A percentile compares a stretch with the other conserved stretches of the same genome.
These are phyloP conservation scores for Acacia acuminata DNA, from an alignment of 306 rosid genomes.

Conservation along the genomic window DNA sequence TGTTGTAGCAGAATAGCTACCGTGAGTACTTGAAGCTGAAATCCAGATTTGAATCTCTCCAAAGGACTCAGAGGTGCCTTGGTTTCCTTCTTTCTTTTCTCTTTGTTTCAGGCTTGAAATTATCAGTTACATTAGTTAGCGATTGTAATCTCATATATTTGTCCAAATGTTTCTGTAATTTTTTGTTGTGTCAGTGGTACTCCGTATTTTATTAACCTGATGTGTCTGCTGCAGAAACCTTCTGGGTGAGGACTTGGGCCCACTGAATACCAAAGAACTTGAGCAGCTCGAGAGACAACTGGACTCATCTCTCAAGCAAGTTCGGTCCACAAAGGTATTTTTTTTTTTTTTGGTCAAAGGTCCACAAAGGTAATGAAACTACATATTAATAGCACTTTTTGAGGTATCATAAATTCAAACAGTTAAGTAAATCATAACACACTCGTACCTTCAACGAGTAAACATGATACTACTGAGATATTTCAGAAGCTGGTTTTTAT, in stretches of 20 bases:
- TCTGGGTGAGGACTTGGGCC: slow-evolving; percentile 95
- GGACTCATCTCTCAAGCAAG: slow-evolving; percentile 85
- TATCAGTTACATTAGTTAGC: neutral
- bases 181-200: neutral
- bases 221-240: slow-evolving; percentile 59
- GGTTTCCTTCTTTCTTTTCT: neutral
- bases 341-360: no score
- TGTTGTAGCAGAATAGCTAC: slow-evolving; percentile 72
- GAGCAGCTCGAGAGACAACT: slow-evolving; percentile 97
- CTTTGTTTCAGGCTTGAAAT: neutral
- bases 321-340: slow-evolving; percentile 90
- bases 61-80: slow-evolving; percentile 83
- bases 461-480: neutral
- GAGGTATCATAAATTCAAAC: neutral
- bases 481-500: neutral
- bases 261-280: slow-evolving; percentile 80
- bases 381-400: neutral
- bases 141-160: neutral
- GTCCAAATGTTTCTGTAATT: neutral
- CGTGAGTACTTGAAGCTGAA: slow-evolving; percentile 93
- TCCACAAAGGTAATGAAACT: slow-evolving; percentile 67
- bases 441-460: neutral
- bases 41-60: slow-evolving; percentile 81
- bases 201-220: neutral
- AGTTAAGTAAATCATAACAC: neutral